Conservation (phyloP, 805 yeast species). For the Metschnikowia baotianmanensis region DNA sequence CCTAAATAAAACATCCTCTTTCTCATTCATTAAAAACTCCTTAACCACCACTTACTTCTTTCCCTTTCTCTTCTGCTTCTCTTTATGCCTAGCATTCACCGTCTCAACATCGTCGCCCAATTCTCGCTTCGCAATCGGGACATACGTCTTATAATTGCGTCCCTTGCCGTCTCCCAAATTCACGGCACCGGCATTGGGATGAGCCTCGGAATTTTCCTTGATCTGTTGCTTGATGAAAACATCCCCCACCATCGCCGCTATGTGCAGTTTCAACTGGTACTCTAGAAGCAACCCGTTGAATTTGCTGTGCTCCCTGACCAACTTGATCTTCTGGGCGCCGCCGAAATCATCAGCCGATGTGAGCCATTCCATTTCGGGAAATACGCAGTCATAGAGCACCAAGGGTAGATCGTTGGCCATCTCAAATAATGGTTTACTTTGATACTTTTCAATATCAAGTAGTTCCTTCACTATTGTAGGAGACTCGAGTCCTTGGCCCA, state of each 20-base stretch:
- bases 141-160: conserved; percentile 52
- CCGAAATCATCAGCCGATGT: conserved; percentile 28
- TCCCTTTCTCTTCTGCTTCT: conserved; percentile 32
- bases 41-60: background rate
- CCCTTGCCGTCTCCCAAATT: conserved; percentile 83
- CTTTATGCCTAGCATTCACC: conserved; percentile 61
- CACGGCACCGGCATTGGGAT: conserved; percentile 31
- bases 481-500: conserved; percentile 74
- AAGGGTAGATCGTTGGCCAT: conserved; percentile 91
- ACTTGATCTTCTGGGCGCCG: conserved; percentile 26
- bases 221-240: conserved; percentile 14
- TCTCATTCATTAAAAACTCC: background rate
- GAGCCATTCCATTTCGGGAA: conserved; percentile 70
- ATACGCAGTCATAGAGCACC: conserved; percentile 81
- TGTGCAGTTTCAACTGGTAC: conserved; percentile 52
- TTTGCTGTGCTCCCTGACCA: conserved; percentile 40
- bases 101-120: conserved; percentile 63
- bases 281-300: conserved; percentile 55
- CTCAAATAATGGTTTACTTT: conserved; percentile 74
- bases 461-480: conserved; percentile 57
- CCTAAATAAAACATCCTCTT: background rate
- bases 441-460: conserved; percentile 53
- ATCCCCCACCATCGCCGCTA: conserved; percentile 49
- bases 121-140: conserved; percentile 55
- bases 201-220: conserved; percentile 4